Percentiles rank a stretch among this genome's conserved stretches.
Evolutionary conservation across 495 filamentous ascomycete species (phyloP).

Genomic region (Daldinia concentrica): DNA sequence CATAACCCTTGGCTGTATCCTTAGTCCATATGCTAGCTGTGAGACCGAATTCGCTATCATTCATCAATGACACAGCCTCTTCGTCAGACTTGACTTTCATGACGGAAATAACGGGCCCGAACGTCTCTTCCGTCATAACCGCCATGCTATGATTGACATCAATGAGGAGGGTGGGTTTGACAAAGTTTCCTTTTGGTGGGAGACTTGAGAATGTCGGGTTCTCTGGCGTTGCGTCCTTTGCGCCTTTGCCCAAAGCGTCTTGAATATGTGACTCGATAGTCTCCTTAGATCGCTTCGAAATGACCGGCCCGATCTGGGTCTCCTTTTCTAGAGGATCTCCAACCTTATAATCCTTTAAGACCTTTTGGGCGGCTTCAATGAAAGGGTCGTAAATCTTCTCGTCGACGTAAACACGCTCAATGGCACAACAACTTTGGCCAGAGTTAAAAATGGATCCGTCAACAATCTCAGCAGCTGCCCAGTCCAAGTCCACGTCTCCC

Average conservation of each 20-base stretch:
- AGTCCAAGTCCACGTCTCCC: slow-evolving; percentile 83
- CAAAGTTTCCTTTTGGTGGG: slow-evolving; percentile 80
- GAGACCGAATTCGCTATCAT: slow-evolving; percentile 92
- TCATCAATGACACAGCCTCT: slow-evolving; percentile 88
- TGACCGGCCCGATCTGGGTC: slow-evolving; percentile 88
- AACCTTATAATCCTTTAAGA: slow-evolving; percentile 87
- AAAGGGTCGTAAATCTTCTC: slow-evolving; percentile 83
- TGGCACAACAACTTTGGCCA: slow-evolving; percentile 93
- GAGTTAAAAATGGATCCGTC: slow-evolving; percentile 97
- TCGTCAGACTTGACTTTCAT: slow-evolving; percentile 88
- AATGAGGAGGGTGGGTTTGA: slow-evolving; percentile 84
- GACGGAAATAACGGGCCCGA: slow-evolving; percentile 92
- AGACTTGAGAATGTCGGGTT: slow-evolving; percentile 76
- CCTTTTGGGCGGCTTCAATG: slow-evolving; percentile 76
- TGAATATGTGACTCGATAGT: slow-evolving; percentile 82
- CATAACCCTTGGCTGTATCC: slow-evolving; percentile 78
- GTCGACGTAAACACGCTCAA: slow-evolving; percentile 93
- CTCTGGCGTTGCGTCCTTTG: slow-evolving; percentile 80
- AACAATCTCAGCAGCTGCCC: slow-evolving; percentile 92
- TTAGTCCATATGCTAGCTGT: slow-evolving; percentile 99
- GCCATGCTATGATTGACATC: slow-evolving; percentile 85
- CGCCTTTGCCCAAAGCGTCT: slow-evolving; percentile 86
- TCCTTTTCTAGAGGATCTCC: slow-evolving; percentile 82
- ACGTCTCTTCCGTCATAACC: slow-evolving; percentile 96
- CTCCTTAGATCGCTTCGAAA: slow-evolving; percentile 77